Conservation (phyloP, 345 rosid species). For the Fremontodendron californicum region DNA sequence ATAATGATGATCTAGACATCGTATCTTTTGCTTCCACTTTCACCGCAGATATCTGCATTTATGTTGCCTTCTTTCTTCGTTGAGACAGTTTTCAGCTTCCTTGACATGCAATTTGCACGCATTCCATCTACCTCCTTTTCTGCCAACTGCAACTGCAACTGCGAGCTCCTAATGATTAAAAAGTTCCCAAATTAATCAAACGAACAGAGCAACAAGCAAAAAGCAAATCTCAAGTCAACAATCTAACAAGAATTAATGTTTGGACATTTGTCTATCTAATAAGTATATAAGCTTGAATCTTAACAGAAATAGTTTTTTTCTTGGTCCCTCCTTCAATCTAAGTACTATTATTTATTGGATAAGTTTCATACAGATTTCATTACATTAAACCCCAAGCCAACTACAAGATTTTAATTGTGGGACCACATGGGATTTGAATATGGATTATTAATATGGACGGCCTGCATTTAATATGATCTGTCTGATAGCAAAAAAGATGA, state of each 20-base stretch:
- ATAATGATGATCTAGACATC: constrained; percentile 6
- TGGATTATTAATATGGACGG: not conserved
- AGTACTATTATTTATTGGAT: not conserved
- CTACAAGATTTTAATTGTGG: not conserved
- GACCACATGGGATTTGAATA: not conserved
- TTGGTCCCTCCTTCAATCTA: not conserved
- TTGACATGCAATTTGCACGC: constrained; percentile 42
- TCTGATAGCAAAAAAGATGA: not conserved
- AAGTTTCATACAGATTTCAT: not conserved
- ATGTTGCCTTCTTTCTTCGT: constrained; percentile 29
- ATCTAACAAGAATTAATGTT: not conserved
- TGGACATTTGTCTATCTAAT: not conserved
- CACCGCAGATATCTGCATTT: not conserved
- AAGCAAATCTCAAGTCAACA: not conserved
- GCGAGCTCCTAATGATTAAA: constrained; percentile 34
- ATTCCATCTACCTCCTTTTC: constrained; percentile 35
- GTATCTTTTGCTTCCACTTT: constrained; percentile 23
- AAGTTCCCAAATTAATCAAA: not conserved
- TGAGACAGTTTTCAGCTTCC: constrained; percentile 35
- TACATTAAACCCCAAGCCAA: not conserved
- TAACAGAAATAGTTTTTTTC: not conserved
- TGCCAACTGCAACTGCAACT: constrained; percentile 36
- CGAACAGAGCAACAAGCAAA: not conserved
- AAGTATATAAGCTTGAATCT: not conserved
- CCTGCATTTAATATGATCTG: not conserved